Percentiles rank a stretch among this genome's conserved stretches.
Conservation (phyloP, 2,329 filamentous ascomycete species). For the Pseudogymnoascus sp. region DNA sequence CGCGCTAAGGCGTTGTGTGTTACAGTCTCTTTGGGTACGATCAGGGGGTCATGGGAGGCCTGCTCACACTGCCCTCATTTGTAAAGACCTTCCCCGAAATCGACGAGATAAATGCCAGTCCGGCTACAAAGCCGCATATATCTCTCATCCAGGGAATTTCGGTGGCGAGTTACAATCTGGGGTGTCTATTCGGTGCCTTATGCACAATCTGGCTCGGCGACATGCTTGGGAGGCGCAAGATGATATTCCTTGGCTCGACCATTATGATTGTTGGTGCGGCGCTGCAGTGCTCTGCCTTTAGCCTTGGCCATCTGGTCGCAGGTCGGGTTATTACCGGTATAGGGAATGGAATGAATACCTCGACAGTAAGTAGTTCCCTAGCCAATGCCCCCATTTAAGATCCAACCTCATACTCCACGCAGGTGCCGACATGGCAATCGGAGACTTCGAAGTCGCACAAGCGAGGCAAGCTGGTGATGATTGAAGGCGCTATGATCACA, state of each 20-base stretch:
- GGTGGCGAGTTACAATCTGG: slow-evolving; percentile 49
- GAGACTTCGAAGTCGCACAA: slow-evolving; percentile 50
- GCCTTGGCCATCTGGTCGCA: slow-evolving; percentile 45
- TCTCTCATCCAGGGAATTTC: slow-evolving; percentile 37
- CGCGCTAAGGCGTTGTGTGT: neutral
- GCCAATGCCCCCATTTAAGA: neutral
- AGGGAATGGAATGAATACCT: slow-evolving; percentile 42
- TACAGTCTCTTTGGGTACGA: slow-evolving; percentile 48
- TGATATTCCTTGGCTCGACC: slow-evolving; percentile 47
- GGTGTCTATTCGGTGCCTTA: slow-evolving; percentile 45
- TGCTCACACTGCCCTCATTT: slow-evolving; percentile 58
- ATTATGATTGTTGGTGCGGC: slow-evolving; percentile 50
- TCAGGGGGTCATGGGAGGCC: slow-evolving; percentile 64
- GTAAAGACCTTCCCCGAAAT: slow-evolving; percentile 45
- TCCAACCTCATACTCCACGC: neutral
- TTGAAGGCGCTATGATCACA: slow-evolving; percentile 49
- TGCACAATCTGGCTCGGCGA: slow-evolving; percentile 43
- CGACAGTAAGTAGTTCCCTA: slow-evolving; percentile 27
- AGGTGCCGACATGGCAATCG: slow-evolving; percentile 49
- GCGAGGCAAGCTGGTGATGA: slow-evolving; percentile 52
- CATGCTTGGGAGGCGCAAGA: slow-evolving; percentile 45
- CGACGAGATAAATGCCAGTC: slow-evolving; percentile 29
- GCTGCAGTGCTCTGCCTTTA: slow-evolving; percentile 33
- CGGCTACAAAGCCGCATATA: slow-evolving; percentile 12
- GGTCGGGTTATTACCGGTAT: slow-evolving; percentile 42